These are phyloP conservation scores for Umbellularia californica DNA, from an alignment of 164 flowering plant species.

Conservation along the genomic window DNA sequence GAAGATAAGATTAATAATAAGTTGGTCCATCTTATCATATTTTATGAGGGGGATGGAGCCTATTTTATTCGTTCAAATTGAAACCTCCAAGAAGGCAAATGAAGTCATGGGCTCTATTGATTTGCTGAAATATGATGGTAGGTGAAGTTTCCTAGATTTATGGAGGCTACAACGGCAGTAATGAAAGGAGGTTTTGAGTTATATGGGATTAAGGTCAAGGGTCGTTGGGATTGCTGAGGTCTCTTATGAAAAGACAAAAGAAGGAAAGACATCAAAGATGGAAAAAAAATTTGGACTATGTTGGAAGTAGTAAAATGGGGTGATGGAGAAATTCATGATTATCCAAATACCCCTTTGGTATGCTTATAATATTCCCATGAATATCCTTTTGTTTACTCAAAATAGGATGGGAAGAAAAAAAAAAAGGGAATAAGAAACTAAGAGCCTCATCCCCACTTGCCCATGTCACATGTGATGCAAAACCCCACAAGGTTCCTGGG, in stretches of 20 bases:
- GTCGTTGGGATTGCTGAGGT: conserved; percentile 1
- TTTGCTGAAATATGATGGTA: not conserved
- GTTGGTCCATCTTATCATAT: too few relatives aligned
- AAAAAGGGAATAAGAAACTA: not conserved
- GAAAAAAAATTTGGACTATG: not conserved
- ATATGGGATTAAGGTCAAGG: not conserved
- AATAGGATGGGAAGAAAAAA: not conserved
- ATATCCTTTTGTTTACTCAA: not conserved
- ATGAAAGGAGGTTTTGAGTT: not conserved
- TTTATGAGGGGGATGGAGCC: not conserved
- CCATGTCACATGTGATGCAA: conserved; percentile 2
- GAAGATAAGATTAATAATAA: too few relatives aligned
- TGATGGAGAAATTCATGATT: not conserved
- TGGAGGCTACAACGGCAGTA: not conserved
- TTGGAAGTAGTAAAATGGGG: not conserved
- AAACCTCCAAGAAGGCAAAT: too few relatives aligned
- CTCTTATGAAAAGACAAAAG: not conserved
- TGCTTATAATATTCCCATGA: not conserved
- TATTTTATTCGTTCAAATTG: too few relatives aligned
- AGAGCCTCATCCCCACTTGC: not conserved
- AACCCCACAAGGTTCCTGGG: not conserved
- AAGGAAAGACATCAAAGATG: not conserved
- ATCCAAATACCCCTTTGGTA: not conserved
- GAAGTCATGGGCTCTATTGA: not conserved
- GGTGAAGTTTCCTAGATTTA: not conserved